Percentiles rank a stretch among this genome's conserved stretches.
Evolutionary conservation across 2,329 filamentous ascomycete species (phyloP).

Genomic region (Cryphonectria japonica): DNA sequence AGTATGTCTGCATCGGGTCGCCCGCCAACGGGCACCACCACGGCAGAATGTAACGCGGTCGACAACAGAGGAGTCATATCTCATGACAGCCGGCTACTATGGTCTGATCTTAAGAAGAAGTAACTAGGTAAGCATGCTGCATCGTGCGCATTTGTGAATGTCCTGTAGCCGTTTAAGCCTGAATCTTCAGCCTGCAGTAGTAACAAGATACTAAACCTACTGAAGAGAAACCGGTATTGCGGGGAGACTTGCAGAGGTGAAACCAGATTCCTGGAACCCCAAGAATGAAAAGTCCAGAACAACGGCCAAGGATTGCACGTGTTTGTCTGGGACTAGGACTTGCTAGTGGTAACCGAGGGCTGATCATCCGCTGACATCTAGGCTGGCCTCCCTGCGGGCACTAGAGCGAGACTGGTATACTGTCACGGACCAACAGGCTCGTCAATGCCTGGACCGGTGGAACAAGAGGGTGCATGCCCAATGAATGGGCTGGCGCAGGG

Average conservation of each 20-base stretch:
- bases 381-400: background rate
- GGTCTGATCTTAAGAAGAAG: background rate
- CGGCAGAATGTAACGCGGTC: background rate
- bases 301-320: background rate
- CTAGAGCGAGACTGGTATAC: background rate
- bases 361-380: background rate
- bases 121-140: background rate
- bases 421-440: background rate
- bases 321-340: background rate
- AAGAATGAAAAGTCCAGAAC: background rate
- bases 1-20: background rate
- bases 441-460: background rate
- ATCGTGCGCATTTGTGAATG: background rate
- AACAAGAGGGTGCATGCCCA: background rate
- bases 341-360: background rate
- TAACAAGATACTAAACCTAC: background rate
- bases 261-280: background rate
- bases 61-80: background rate
- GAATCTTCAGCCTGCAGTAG: conserved; percentile 3
- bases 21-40: background rate
- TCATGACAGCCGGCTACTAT: background rate
- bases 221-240: background rate
- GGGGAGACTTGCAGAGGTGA: background rate
- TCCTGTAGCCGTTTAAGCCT: background rate
- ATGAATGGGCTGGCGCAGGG: background rate